A percentile compares a stretch with the other conserved stretches of the same genome.
Conservation (phyloP, 2,329 filamentous ascomycete species). For the Epichloe aotearoae region DNA sequence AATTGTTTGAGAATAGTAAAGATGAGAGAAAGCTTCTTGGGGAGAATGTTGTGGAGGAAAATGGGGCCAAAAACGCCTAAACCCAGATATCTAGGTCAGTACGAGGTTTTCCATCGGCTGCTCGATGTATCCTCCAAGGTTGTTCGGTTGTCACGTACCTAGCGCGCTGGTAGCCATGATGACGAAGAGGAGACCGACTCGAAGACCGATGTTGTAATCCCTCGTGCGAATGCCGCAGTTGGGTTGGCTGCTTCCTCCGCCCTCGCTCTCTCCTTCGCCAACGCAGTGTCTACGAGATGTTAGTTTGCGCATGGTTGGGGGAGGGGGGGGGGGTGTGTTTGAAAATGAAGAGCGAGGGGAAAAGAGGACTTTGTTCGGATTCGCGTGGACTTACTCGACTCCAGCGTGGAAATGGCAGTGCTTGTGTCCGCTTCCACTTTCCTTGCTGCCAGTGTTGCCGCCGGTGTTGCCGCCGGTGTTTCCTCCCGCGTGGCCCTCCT, state of each 20-base stretch:
- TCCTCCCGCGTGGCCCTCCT: constrained; percentile 6
- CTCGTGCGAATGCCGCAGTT: constrained; percentile 32
- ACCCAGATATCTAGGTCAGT: no score
- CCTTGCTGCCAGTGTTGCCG: neutral
- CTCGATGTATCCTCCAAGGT: neutral
- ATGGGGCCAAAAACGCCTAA: constrained; percentile 52
- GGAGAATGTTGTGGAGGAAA: constrained; percentile 43
- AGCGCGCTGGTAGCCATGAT: constrained; percentile 55
- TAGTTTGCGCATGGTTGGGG: constrained; percentile 2
- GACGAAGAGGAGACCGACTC: constrained; percentile 60
- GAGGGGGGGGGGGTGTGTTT: neutral
- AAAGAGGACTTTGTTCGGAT: neutral
- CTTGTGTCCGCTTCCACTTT: constrained; percentile 4
- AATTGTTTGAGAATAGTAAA: constrained; percentile 60
- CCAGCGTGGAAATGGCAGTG: constrained; percentile 56
- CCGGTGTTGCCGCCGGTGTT: constrained; percentile 1
- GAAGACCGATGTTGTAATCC: constrained; percentile 54
- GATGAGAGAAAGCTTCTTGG: constrained; percentile 31
- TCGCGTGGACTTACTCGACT: constrained; percentile 45
- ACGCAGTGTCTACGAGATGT: constrained; percentile 38
- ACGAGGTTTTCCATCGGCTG: neutral
- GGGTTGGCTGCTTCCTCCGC: constrained; percentile 5
- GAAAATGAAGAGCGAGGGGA: neutral
- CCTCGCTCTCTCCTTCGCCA: constrained; percentile 29
- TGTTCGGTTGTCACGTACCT: constrained; percentile 25